These are phyloP conservation scores for Spergularia bocconei DNA, from an alignment of 148 eudicot species.

Conservation along the genomic window DNA sequence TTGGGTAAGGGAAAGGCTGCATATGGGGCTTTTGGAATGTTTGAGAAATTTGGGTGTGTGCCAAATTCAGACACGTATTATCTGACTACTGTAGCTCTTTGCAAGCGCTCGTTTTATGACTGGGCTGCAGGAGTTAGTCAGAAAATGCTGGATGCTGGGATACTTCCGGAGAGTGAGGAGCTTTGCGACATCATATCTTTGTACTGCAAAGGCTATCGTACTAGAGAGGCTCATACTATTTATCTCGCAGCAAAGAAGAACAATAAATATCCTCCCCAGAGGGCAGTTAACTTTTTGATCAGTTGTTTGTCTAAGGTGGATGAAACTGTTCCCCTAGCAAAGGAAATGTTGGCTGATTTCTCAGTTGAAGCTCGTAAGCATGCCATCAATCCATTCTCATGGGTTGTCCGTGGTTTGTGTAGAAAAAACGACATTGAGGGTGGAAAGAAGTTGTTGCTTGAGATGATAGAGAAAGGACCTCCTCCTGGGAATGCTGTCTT, in stretches of 20 bases:
- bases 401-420: conserved; percentile 63
- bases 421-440: conserved; percentile 54
- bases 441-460: conserved; percentile 55
- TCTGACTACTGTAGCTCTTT: conserved; percentile 61
- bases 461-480: conserved; percentile 79
- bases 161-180: conserved; percentile 55
- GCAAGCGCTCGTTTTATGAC: conserved; percentile 52
- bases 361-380: conserved; percentile 44
- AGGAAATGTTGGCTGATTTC: conserved; percentile 57
- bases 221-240: conserved; percentile 59
- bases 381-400: conserved; percentile 53
- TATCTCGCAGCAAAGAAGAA: conserved; percentile 60
- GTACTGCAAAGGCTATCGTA: conserved; percentile 56
- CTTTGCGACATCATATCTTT: conserved; percentile 57
- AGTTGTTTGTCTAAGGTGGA: conserved; percentile 48
- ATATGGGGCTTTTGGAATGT: conserved; percentile 63
- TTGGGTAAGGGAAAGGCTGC: conserved; percentile 78
- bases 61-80: conserved; percentile 64
- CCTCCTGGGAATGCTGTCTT: conserved; percentile 79
- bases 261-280: conserved; percentile 41
- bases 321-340: conserved; percentile 52
- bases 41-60: conserved; percentile 63
- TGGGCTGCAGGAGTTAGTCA: conserved; percentile 63
- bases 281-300: conserved; percentile 49
- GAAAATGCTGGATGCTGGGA: conserved; percentile 56